Conservation (phyloP, 2,329 filamentous ascomycete genomes). For the Verticillium isaacii region DNA sequence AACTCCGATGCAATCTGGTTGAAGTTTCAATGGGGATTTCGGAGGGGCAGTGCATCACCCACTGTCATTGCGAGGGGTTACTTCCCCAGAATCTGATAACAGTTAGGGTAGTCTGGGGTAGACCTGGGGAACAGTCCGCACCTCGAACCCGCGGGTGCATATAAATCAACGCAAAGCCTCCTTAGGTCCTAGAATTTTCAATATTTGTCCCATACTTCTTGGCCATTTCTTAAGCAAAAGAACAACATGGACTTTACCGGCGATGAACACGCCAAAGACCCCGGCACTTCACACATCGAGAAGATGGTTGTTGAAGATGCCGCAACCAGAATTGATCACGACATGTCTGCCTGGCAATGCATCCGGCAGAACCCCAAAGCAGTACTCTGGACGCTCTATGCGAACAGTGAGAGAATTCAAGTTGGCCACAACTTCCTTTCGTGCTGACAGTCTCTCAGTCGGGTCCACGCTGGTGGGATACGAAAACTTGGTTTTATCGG, state of each 20-base stretch:
- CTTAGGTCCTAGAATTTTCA: too few species aligned
- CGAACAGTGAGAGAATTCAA: constrained; percentile 6
- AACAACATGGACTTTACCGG: not conserved
- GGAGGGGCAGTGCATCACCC: too few species aligned
- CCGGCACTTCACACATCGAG: not conserved
- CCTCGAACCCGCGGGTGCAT: too few species aligned
- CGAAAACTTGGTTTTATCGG: constrained; percentile 13
- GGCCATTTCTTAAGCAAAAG: not conserved
- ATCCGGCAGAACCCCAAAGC: constrained; percentile 8
- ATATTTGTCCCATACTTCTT: too few species aligned
- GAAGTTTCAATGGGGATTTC: too few species aligned
- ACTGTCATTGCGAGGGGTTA: too few species aligned
- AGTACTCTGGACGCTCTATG: constrained; percentile 9
- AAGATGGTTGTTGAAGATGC: not conserved
- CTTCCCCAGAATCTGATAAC: too few species aligned
- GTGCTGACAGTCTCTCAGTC: not conserved
- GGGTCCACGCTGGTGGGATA: constrained; percentile 12
- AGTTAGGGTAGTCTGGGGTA: not conserved
- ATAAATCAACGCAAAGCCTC: too few species aligned
- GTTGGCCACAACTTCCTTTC: too few species aligned
- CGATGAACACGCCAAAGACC: too few species aligned
- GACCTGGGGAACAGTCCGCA: not conserved
- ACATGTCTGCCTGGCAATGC: constrained; percentile 4
- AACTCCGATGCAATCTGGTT: too few species aligned
- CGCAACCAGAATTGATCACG: not conserved